Evolutionary conservation across 164 flowering plant species (phyloP), one percentile per base, ranked within the genome.

Genomic region (Chimonanthus salicifolius): DNA sequence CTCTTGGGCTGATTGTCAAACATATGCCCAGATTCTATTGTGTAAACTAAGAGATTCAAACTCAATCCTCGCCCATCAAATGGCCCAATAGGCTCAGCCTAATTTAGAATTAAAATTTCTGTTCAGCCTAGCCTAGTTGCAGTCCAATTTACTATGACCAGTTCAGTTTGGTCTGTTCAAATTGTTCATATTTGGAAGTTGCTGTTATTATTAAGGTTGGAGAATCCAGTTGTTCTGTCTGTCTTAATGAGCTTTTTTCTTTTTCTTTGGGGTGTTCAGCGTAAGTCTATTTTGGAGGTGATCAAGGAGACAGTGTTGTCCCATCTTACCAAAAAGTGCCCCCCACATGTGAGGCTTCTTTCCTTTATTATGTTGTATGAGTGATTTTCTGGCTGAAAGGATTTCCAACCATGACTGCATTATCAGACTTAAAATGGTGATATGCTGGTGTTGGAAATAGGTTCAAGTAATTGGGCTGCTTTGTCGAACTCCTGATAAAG

Each of bases 401-500:
- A 62, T 5, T 64, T 64, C 21, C 20, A 44, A 50, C 45, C 13
- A 54, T 54, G 45, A 45, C 48, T 10, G 11, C 45, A 49, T 48
- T 33, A 33, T 33, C 33, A 33, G 33, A 21, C 60, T 20, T 51
- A 58, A 66, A 7, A 58, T 33, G 67, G 21, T 69, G 3, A 33
- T 64, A 62, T 45, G 73, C 65, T 60, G 51, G 45, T 50, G 60
- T 68, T 49, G 65, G 62, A 16, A 5, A 8, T 71, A 92, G 98
- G 97, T 92, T 78, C 99, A 95, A 87, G 99, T 92, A 70, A 74
- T 95, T 80, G 97, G 97, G 64, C 75, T 95, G 68, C 97, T 95
- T 21, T 95, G 97, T 79, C 83, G 93, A 81, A 95, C 99, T 64
- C 97, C 98, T 58, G 69, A 80, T 49, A 95, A 91, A 77, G 98